phyloP scores from a whole-genome alignment of 148 eudicot species.

The Spergularia bocconei region DNA sequence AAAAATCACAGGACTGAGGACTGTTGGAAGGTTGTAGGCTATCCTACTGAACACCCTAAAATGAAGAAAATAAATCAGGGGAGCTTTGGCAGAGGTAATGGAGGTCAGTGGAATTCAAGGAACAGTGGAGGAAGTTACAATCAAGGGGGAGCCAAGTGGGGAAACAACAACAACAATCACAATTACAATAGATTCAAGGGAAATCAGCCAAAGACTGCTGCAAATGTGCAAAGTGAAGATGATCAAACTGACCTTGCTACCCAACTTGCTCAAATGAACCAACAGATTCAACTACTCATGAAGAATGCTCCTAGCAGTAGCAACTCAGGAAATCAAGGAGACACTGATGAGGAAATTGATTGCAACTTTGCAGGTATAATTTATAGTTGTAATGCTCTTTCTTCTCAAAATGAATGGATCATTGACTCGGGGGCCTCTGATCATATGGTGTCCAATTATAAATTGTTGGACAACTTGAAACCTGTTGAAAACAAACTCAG shows the following conservation, averaged over 20 bases:
- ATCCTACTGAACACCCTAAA: neutral
- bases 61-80: neutral
- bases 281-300: neutral
- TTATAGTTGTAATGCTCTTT: neutral
- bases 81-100: neutral
- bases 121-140: neutral
- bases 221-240: neutral
- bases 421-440: neutral
- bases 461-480: no score
- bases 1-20: no score
- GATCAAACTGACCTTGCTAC: neutral
- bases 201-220: neutral
- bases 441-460: neutral
- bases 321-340: neutral
- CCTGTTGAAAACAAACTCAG: rapidly evolving
- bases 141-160: neutral
- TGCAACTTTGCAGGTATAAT: neutral
- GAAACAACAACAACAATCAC: no score
- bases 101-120: no score
- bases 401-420: neutral
- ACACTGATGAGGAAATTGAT: neutral
- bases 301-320: neutral
- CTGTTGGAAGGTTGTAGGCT: no score
- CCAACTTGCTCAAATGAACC: neutral
- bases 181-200: neutral